Percentiles rank a stretch among this genome's conserved stretches.
Evolutionary conservation across 164 flowering plant species (phyloP).

Genomic region (Litsea cubeba): DNA sequence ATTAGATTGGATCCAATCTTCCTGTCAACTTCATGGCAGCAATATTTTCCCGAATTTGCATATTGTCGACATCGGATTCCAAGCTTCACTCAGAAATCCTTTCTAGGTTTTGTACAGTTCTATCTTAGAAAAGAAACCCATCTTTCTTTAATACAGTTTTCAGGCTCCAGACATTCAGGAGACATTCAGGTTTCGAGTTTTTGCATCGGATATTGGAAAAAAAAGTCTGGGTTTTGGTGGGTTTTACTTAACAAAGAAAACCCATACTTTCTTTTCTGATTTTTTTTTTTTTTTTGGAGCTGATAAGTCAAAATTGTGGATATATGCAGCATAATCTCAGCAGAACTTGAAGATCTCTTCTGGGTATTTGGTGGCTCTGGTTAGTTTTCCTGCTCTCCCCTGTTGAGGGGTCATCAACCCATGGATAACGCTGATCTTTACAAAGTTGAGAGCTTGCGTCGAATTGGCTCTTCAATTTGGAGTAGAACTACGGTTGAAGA

Average conservation of each 20-base stretch:
- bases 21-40: too few relatives aligned
- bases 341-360: not conserved
- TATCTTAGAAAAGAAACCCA: not conserved
- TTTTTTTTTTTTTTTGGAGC: not conserved
- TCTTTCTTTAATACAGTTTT: not conserved
- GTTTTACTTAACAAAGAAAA: not conserved
- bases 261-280: not conserved
- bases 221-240: not conserved
- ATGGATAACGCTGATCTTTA: constrained; percentile 8
- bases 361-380: not conserved
- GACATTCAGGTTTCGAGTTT: not conserved
- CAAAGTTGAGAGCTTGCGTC: constrained; percentile 5
- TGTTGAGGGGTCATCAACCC: not conserved
- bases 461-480: constrained; percentile 10
- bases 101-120: too few relatives aligned
- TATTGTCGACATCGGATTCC: too few relatives aligned
- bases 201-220: not conserved
- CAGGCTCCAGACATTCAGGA: not conserved
- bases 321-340: not conserved
- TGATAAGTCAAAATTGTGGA: not conserved
- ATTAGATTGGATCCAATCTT: too few relatives aligned
- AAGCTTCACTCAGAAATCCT: too few relatives aligned
- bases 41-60: too few relatives aligned
- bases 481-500: constrained; percentile 9
- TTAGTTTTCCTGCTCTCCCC: not conserved